Percentiles rank a stretch among this genome's conserved stretches.
phyloP scores from a whole-genome alignment of 768 basidiomycete genomes.

The Lactifluus piperatus region DNA sequence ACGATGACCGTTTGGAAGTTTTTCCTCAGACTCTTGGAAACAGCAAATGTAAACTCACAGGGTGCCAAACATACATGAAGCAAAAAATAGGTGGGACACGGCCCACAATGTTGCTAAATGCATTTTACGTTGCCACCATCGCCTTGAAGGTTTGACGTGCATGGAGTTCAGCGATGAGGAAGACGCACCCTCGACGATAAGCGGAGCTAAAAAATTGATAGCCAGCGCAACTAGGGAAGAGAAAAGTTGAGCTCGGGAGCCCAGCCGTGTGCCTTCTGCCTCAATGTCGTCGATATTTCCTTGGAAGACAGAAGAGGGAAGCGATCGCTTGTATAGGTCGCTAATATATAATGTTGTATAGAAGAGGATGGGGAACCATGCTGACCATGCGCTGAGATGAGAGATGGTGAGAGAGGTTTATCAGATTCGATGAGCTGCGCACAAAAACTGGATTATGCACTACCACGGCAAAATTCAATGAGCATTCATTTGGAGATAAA shows the following conservation, averaged over 20 bases:
- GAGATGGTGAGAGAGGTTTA: neutral
- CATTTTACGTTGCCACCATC: slow-evolving; percentile 32
- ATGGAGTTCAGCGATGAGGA: neutral
- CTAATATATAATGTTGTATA: slow-evolving; percentile 84
- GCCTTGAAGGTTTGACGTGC: neutral
- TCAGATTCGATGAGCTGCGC: slow-evolving; percentile 1
- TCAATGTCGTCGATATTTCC: slow-evolving; percentile 34
- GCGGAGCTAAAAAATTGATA: slow-evolving; percentile 63
- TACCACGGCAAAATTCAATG: slow-evolving; percentile 23
- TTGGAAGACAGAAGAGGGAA: slow-evolving; percentile 23
- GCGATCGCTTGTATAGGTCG: slow-evolving; percentile 64
- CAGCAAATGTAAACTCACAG: slow-evolving; percentile 55
- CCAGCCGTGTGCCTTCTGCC: slow-evolving; percentile 70
- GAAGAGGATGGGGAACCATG: slow-evolving; percentile 90
- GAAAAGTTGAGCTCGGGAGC: slow-evolving; percentile 75
- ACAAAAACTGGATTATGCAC: slow-evolving; percentile 82
- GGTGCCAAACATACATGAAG: slow-evolving; percentile 69
- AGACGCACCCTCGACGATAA: slow-evolving; percentile 33
- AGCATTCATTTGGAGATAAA: neutral
- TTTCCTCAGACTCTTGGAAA: neutral
- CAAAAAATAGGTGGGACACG: slow-evolving; percentile 63
- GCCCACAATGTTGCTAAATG: slow-evolving; percentile 74
- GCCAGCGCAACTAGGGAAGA: slow-evolving; percentile 61
- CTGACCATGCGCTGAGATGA: slow-evolving; percentile 59
- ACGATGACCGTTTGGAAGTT: too few relatives aligned